Evolutionary conservation across 768 basidiomycete species (phyloP), one percentile per base, ranked within the genome.

Genomic region (Tricholoma sp.): DNA sequence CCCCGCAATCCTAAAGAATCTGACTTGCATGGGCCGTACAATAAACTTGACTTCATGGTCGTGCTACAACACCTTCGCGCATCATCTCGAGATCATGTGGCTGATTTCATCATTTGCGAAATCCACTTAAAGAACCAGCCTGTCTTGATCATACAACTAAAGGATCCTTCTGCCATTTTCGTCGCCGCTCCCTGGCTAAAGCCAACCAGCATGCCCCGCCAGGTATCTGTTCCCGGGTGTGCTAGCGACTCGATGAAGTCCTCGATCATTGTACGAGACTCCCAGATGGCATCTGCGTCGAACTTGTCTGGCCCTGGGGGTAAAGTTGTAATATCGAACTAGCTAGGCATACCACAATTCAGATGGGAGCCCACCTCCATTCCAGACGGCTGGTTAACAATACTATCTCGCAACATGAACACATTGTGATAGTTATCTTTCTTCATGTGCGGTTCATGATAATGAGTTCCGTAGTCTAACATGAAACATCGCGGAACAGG

Each of bases 351-450:
- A 3, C 50, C 4, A 31, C 10, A 13, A 15, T 31, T 4, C 6
- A n/a, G 29, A 48, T 48, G 47, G 47, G n/a, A 31, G 6, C 6
- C 13, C 12, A 15, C 6, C 9, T n/a, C n/a, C n/a, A 37, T 37
- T 36, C 54, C 42, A 45, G 45, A 20, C 48, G 18, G 11, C 3
- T 36, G 28, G 28, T 2, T 55, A 6, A 49, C 54, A 33, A 55
- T 55, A 31, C n/a, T n/a, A n/a, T 34, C 54, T 29, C 41, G 17
- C 20, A 29, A 1, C 31, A 50, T 13, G 11, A 74, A 53, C 85
- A 87, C 63, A 80, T 80, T 3, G 83, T 83, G 4, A 86, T 83
- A 1, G 76, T 88, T 57, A 84, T 89, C 60, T 86, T 88, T 64
- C 65, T 83, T 8, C 88, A 89, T 72, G 86, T 86, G 60, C 49